Conservation (phyloP, 306 rosid genomes). For the Quercus variabilis region DNA sequence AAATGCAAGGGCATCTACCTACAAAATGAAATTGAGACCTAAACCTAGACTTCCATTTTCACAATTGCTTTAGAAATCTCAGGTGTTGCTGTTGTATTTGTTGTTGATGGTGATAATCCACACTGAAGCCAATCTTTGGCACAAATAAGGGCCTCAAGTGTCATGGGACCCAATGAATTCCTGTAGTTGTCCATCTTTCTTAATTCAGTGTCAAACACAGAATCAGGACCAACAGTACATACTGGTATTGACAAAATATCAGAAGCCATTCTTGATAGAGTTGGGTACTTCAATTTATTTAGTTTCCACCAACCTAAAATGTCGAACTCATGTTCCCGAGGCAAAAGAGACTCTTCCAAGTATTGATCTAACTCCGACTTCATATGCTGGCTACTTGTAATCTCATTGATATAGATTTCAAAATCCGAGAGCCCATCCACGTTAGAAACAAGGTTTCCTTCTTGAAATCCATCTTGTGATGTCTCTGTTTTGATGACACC, state of each 20-base stretch:
- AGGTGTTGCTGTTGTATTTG: conserved; percentile 25
- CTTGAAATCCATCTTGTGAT: conserved; percentile 46
- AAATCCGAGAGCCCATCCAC: conserved; percentile 65
- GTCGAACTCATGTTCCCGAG: conserved; percentile 50
- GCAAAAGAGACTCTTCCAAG: conserved; percentile 63
- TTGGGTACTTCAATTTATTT: conserved; percentile 64
- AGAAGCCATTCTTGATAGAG: conserved; percentile 73
- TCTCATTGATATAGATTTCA: conserved; percentile 66
- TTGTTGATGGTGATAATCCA: conserved; percentile 35
- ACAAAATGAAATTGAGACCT: conserved; percentile 2
- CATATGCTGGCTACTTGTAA: conserved; percentile 44
- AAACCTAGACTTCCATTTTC: conserved; percentile 43
- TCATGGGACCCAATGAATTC: conserved; percentile 49
- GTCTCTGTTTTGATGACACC: conserved; percentile 43
- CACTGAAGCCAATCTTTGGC: conserved; percentile 73
- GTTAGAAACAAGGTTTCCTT: conserved; percentile 38
- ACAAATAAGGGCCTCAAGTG: conserved; percentile 85
- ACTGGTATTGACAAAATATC: conserved; percentile 78
- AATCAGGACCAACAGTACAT: conserved; percentile 57
- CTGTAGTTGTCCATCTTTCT: conserved; percentile 62
- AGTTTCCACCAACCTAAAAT: conserved; percentile 79
- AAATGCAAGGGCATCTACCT: neutral
- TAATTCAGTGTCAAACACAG: conserved; percentile 61
- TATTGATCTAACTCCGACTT: conserved; percentile 88
- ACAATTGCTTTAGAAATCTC: conserved; percentile 42